Base-by-base conservation (phyloP, 108 stramenopile genomes). In the Aurantiochytrium sp. region DNA sequence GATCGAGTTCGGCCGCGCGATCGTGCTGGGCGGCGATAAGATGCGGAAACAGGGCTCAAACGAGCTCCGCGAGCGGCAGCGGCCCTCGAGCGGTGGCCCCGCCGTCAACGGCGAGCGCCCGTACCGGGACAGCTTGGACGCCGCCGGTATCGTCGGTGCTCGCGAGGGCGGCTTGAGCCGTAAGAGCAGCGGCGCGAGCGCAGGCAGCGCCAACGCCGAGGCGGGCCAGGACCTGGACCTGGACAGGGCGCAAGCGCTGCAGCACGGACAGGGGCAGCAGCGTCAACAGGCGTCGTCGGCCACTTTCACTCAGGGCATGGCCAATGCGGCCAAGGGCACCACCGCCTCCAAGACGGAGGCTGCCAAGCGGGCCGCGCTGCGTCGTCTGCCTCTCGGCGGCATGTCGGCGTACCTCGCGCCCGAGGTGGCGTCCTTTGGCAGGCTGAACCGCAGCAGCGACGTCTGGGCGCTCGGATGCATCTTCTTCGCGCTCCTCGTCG, bases 401-500 rank as follows among this genome's bases (percentile, higher is more conserved):
- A 45, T 45, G 41, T 45, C 69, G 4, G 19, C 69, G 69, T 81
- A 81, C 69, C 0, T 45, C 12, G 37, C 69, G 4, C 69, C 69
- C n/a, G 69, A 81, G 22, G 42, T 81, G 24, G 42, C 27, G 8
- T 39, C 69, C 24, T 39, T 45, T 81, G 41, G 69, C 69, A 45
- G 22, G 42, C 42, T 10, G 19, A 37, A 10, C 1, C 41, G 41
- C 69, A 45, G 41, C 42, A 45, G 41, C 27, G 69, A 81, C 42
- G 22, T 81, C 17, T 81, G 69, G 69, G 37, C 69, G 37, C 69
- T 81, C 27, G 69, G 69, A 22, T 81, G 69, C 27, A 81, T 81
- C 42, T 30, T 81, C 42, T 81, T 81, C 22, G 42, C 69, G 24
- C 69, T 81, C 24, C 27, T 81, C 0, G 69, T 81, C 19, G 69